A percentile compares a stretch with the other conserved stretches of the same genome.
These are phyloP conservation scores for Castanea mollissima DNA, from an alignment of 306 rosid genomes.

Conservation along the genomic window DNA sequence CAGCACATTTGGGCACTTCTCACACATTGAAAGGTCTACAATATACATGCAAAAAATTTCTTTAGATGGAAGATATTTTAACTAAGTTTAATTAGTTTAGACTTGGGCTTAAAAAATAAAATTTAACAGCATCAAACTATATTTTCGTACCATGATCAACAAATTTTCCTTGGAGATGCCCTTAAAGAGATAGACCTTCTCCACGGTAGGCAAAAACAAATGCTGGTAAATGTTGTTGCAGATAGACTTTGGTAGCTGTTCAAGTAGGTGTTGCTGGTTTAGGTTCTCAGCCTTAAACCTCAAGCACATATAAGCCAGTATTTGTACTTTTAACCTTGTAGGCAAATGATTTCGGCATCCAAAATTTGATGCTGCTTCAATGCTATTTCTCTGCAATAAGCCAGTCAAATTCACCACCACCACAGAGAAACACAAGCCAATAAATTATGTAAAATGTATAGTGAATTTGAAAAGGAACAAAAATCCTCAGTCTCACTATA, in stretches of 20 bases:
- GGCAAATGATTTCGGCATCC: slow-evolving; percentile 76
- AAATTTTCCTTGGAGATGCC: slow-evolving; percentile 69
- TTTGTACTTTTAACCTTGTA: slow-evolving; percentile 63
- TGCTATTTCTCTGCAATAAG: slow-evolving; percentile 65
- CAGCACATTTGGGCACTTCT: too few species aligned
- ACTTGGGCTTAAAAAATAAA: neutral
- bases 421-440: neutral
- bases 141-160: slow-evolving; percentile 44
- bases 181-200: slow-evolving; percentile 73
- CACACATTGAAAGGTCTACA: too few species aligned
- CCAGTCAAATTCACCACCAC: slow-evolving; percentile 10
- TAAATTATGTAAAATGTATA: neutral
- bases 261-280: slow-evolving; percentile 75
- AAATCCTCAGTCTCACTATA: too few species aligned
- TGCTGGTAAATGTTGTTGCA: slow-evolving; percentile 70
- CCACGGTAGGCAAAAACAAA: slow-evolving; percentile 62
- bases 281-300: slow-evolving; percentile 89
- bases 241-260: slow-evolving; percentile 85
- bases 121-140: neutral
- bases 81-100: neutral
- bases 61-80: neutral
- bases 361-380: slow-evolving; percentile 85
- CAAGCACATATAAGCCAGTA: slow-evolving; percentile 86
- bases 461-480: too few species aligned
- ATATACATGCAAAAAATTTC: too few species aligned